Conservation (phyloP, 805 yeast genomes). For the Lachancea nothofagi region DNA sequence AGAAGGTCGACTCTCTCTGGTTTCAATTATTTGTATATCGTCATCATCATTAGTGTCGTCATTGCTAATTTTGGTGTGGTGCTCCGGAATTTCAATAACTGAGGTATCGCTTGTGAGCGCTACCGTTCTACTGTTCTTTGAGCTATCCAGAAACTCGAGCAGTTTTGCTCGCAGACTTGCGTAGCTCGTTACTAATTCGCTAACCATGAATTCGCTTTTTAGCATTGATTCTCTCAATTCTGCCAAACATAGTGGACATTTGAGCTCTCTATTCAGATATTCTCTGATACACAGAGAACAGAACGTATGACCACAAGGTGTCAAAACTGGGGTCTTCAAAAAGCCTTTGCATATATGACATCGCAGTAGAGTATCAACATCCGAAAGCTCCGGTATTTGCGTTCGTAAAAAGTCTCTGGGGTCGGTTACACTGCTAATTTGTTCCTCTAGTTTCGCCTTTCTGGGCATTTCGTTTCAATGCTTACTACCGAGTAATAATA, state of each 20-base stretch:
- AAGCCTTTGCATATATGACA: conserved; percentile 89
- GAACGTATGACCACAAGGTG: conserved; percentile 84
- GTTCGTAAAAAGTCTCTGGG: conserved; percentile 66
- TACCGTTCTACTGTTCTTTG: conserved; percentile 1
- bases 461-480: conserved; percentile 4
- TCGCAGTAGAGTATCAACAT: conserved; percentile 64
- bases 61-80: conserved; percentile 14
- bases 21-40: conserved; percentile 30
- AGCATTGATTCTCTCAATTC: conserved; percentile 67
- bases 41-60: conserved; percentile 19
- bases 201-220: conserved; percentile 61
- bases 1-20: conserved; percentile 20
- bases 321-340: conserved; percentile 69
- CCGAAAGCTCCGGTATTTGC: conserved; percentile 47
- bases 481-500: neutral
- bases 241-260: conserved; percentile 74
- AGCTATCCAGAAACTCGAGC: conserved; percentile 27
- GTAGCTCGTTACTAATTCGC: conserved; percentile 59
- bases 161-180: conserved; percentile 38
- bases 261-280: conserved; percentile 49
- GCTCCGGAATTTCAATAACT: conserved; percentile 29
- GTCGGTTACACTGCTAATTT: conserved; percentile 41
- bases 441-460: conserved; percentile 3
- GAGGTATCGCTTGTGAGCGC: conserved; percentile 12
- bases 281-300: conserved; percentile 83